Evolutionary conservation across 331 rosid species (phyloP), one percentile per base, ranked within the genome.

Genomic region (Erythrophleum ivorense): DNA sequence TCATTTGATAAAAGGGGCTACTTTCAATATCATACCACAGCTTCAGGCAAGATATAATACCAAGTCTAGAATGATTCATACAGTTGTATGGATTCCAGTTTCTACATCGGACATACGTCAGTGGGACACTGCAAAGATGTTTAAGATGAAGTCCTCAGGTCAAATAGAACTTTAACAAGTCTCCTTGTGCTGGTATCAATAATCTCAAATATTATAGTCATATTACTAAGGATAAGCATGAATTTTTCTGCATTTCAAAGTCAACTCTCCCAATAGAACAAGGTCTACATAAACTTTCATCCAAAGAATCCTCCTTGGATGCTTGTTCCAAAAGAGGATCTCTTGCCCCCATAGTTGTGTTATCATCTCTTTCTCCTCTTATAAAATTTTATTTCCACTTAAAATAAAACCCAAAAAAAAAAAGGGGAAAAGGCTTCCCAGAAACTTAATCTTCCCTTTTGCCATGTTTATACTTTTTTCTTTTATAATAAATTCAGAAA

Each of bases 71-170:
- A 69, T 57, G 67, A 71, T 16, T 31, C 43, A 19, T 33, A 34
- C 45, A 12, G 38, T 36, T 2, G 9, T 31, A 65, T 72, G 76
- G 14, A 14, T 48, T 71, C 60, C 76, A 31, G 29, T 70, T 21
- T 21, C 21, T 38, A 52, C 83, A 65, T 41, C 18, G 74, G 77
- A 66, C 68, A 73, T 21, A 55, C 59, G 46, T 73, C n/a, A 43
- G 55, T 54, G 60, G 18, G n/a, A 46, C 41, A 65, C 29, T 64
- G 52, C 6, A n/a, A 72, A 6, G 16, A 63, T n/a, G 41, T 55
- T 41, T 38, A 78, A 19, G 15, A n/a, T 36, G 18, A 38, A 65
- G 6, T 38, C 71, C n/a, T 16, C 24, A 15, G 49, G 33, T 31
- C 49, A 53, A 15, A 43, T 54, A 36, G 34, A 54, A 34, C 33